Evolutionary conservation across 306 rosid genomes (phyloP).

Genomic region (Rosa rugosa): DNA sequence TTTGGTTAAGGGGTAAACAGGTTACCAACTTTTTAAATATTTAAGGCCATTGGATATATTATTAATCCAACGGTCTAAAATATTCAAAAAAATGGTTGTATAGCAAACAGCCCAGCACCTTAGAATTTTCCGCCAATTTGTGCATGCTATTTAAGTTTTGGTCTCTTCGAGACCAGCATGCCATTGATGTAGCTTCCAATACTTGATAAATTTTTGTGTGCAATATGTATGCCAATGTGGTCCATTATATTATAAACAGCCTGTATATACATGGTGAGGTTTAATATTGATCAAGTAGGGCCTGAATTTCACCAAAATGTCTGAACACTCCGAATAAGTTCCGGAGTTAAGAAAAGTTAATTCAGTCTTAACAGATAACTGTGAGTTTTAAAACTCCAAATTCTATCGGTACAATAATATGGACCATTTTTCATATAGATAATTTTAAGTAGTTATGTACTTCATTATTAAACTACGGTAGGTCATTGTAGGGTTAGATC

Average conservation of each 20-base stretch:
- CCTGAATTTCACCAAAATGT: neutral
- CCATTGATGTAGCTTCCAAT: neutral
- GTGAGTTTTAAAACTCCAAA: neutral
- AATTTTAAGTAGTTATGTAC: neutral
- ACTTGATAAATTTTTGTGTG: neutral
- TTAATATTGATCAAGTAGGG: conserved; percentile 10
- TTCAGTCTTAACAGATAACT: neutral
- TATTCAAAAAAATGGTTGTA: no score
- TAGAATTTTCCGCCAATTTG: no score
- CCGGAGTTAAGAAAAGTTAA: neutral
- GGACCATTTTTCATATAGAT: neutral
- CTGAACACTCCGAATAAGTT: neutral
- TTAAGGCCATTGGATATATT: no score
- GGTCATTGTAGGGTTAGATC: neutral
- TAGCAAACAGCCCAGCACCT: no score
- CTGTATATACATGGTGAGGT: neutral
- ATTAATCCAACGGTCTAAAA: no score
- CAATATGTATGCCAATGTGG: neutral
- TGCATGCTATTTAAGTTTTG: neutral
- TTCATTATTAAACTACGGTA: neutral
- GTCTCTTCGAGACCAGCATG: neutral
- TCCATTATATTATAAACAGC: neutral
- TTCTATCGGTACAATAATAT: neutral
- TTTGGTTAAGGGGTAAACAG: no score
- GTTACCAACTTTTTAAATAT: no score